These are phyloP conservation scores for Pseudonitzschia multiseries DNA, from an alignment of 108 stramenopile species.

Conservation along the genomic window DNA sequence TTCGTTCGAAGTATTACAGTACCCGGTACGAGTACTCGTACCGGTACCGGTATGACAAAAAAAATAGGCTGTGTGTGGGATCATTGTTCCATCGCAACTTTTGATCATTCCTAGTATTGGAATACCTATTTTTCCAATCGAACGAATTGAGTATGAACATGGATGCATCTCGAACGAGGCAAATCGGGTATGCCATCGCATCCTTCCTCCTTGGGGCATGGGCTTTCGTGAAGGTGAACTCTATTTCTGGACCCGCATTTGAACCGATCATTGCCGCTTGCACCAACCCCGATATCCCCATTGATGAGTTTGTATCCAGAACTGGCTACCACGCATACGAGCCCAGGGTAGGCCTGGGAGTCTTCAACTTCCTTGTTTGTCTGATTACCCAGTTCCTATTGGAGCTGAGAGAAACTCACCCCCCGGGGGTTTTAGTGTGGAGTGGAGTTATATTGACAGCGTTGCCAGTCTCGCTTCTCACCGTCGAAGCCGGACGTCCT, in stretches of 20 bases:
- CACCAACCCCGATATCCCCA: not conserved
- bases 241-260: not conserved
- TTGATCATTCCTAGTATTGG: no score
- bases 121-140: no score
- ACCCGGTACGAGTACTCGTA: no score
- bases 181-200: not conserved
- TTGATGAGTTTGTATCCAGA: conserved; percentile 8
- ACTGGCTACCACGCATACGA: conserved; percentile 35
- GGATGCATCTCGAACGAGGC: no score
- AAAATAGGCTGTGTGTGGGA: no score
- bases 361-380: conserved; percentile 38
- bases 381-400: conserved; percentile 47
- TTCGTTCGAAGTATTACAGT: no score
- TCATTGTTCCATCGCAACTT: no score
- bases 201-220: conserved; percentile 10
- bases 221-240: conserved; percentile 2
- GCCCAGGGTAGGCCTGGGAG: conserved; percentile 23
- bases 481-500: conserved; percentile 31
- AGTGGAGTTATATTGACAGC: conserved; percentile 18
- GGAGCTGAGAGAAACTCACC: conserved; percentile 22
- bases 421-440: conserved; percentile 38
- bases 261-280: conserved; percentile 19
- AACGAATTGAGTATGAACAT: no score
- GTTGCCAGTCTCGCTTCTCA: conserved; percentile 25
- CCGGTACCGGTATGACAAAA: no score